Evolutionary conservation across 2,329 filamentous ascomycete genomes (phyloP), one percentile per base, ranked within the genome.

Genomic region (Colletotrichum phormii): DNA sequence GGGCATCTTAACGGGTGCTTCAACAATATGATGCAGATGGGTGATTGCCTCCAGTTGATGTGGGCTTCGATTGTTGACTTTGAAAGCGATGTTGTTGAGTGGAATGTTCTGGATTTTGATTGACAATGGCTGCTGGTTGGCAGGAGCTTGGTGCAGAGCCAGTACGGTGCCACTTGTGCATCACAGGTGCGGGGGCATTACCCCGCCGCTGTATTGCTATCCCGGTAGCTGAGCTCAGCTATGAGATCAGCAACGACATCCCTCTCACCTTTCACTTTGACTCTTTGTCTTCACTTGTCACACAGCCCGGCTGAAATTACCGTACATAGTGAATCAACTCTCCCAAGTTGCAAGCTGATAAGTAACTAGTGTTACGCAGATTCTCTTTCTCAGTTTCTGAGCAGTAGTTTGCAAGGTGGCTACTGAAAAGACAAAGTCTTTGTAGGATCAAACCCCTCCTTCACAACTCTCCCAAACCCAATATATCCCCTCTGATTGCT

Each of bases 401-500:
- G 33, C 33, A 35, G 8, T 9, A 12, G 11, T 35, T 29, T 29
- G 26, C 4, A 29, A 29, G 26, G 26, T 6, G 53, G 9, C 12
- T 3, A 13, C 11, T 12, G 24, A 67, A 9, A 4, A 69, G 18
- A 49, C 2, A 49, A 8, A 1, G 18, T 29, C 22, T 33, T 71
- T 7, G 63, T 15, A 37, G 60, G 6, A 22, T 64, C 4, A 53
- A 69, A 64, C 22, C 67, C 67, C 15, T 61, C 63, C 35, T 71
- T 71, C 13, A 33, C 57, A 58, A 59, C 69, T 18, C 64, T 46
- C 4, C 49, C 57, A n/a, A 15, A 18, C 22, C 46, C 46, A 18
- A 83, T 79, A 73, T 86, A 85, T 4, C 84, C 84, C n/a, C 84
- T 79, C 78, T 87, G 85, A 61, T 87, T 87, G 6, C 82, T 79